Conservation (phyloP, 2,329 filamentous ascomycete genomes). For the Mycosphaerella sp. region DNA sequence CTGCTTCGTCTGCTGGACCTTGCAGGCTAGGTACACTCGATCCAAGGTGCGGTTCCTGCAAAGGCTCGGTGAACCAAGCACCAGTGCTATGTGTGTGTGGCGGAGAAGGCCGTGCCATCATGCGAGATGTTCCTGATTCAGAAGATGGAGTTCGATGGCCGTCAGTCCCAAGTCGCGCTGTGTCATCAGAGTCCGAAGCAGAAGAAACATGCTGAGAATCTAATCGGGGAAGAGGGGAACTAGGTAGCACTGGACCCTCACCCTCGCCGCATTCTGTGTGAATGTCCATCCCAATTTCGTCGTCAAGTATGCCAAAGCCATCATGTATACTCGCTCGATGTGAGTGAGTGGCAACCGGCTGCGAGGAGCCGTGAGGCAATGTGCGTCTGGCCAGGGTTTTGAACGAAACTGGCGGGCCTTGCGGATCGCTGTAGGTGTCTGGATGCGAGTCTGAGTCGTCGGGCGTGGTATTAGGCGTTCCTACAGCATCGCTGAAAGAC, state of each 20-base stretch:
- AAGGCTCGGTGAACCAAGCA: background rate
- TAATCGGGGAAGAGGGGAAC: background rate
- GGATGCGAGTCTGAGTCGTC: slow-evolving; percentile 11
- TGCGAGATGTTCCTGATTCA: background rate
- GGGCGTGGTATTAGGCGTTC: background rate
- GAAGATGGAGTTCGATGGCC: background rate
- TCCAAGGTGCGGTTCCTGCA: background rate
- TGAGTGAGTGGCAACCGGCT: slow-evolving; percentile 15
- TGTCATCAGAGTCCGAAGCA: slow-evolving; percentile 27
- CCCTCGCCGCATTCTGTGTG: slow-evolving; percentile 14
- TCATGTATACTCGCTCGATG: slow-evolving; percentile 7
- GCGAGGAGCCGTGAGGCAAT: slow-evolving; percentile 42
- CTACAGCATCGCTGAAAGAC: background rate
- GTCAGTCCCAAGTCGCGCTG: slow-evolving; percentile 1
- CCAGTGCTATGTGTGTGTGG: slow-evolving; percentile 1
- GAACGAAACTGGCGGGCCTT: slow-evolving; percentile 23
- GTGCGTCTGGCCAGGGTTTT: slow-evolving; percentile 33
- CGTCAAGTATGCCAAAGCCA: slow-evolving; percentile 23
- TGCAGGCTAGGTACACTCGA: background rate
- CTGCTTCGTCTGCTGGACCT: background rate
- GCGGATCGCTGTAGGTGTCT: slow-evolving; percentile 27
- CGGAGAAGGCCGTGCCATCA: background rate
- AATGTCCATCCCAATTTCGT: background rate
- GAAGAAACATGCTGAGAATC: slow-evolving; percentile 37
- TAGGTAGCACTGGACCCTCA: slow-evolving; percentile 5